A percentile compares a stretch with the other conserved stretches of the same genome.
These are phyloP conservation scores for Alternaria arbusti DNA, from an alignment of 2,329 filamentous ascomycete genomes.

Conservation along the genomic window DNA sequence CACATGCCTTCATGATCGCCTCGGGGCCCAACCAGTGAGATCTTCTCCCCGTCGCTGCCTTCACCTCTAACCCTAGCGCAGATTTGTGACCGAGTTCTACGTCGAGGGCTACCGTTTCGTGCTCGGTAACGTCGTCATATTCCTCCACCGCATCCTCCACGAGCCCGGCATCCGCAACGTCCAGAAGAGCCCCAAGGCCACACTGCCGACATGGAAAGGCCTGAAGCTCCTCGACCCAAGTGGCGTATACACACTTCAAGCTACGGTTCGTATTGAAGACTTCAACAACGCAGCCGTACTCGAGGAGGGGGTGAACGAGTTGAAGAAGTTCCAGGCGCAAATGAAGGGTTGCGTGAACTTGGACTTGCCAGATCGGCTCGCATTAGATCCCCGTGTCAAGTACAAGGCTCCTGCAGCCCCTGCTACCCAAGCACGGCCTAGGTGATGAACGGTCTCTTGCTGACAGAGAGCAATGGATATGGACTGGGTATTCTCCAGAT, in stretches of 20 bases:
- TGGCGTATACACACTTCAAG: slow-evolving; percentile 65
- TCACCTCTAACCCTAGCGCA: slow-evolving; percentile 40
- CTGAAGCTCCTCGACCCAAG: slow-evolving; percentile 62
- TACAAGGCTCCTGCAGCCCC: slow-evolving; percentile 42
- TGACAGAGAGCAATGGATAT: background rate
- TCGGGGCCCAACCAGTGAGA: slow-evolving; percentile 60
- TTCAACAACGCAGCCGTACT: slow-evolving; percentile 61
- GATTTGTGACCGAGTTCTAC: slow-evolving; percentile 64
- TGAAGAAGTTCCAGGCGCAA: slow-evolving; percentile 61
- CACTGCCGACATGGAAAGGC: slow-evolving; percentile 53
- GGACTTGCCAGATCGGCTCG: slow-evolving; percentile 63
- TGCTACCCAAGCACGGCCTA: slow-evolving; percentile 19
- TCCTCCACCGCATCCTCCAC: slow-evolving; percentile 61
- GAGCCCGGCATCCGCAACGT: slow-evolving; percentile 49
- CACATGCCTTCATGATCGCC: slow-evolving; percentile 58
- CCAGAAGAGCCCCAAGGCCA: slow-evolving; percentile 40
- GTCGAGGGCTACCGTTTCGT: slow-evolving; percentile 65
- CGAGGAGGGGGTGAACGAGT: slow-evolving; percentile 60
- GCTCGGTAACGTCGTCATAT: slow-evolving; percentile 63
- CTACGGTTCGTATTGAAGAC: slow-evolving; percentile 63
- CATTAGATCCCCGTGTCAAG: slow-evolving; percentile 66
- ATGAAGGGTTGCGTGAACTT: slow-evolving; percentile 65
- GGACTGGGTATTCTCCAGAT: too few species aligned
- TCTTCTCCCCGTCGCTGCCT: background rate
- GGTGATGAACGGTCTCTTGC: slow-evolving; percentile 15